Evolutionary conservation across 179 eudicot species (phyloP).

Genomic region (Beta macrorhiza): DNA sequence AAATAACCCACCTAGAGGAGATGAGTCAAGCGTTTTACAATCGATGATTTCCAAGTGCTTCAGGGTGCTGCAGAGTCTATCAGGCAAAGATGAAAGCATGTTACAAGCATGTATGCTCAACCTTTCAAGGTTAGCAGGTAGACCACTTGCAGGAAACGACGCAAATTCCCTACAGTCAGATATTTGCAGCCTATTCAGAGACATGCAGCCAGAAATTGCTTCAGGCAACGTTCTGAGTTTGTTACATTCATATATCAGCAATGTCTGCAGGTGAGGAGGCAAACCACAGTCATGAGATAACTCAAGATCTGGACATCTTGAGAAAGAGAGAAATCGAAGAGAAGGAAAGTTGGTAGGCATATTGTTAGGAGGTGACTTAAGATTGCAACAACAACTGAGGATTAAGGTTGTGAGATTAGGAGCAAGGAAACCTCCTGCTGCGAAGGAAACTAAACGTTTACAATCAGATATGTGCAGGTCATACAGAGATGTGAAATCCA

Average conservation of each 20-base stretch:
- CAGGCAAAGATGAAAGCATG: too few species aligned
- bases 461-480: not conserved
- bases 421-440: not conserved
- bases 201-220: too few species aligned
- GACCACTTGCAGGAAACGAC: not conserved
- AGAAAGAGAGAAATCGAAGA: not conserved
- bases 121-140: not conserved
- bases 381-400: not conserved
- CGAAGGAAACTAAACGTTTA: not conserved
- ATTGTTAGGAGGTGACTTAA: not conserved
- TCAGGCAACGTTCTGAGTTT: too few species aligned
- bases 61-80: too few species aligned
- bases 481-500: not conserved
- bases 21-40: too few species aligned
- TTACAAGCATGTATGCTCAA: too few species aligned
- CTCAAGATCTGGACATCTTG: too few species aligned
- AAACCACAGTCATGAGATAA: not conserved
- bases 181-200: too few species aligned
- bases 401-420: not conserved
- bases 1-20: too few species aligned
- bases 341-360: not conserved
- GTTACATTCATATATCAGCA: too few species aligned
- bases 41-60: too few species aligned
- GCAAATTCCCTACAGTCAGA: too few species aligned
- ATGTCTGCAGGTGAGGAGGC: not conserved